Evolutionary conservation across 441 rosid species (phyloP), one percentile per base, ranked within the genome.

Genomic region (Gossypium laxum): DNA sequence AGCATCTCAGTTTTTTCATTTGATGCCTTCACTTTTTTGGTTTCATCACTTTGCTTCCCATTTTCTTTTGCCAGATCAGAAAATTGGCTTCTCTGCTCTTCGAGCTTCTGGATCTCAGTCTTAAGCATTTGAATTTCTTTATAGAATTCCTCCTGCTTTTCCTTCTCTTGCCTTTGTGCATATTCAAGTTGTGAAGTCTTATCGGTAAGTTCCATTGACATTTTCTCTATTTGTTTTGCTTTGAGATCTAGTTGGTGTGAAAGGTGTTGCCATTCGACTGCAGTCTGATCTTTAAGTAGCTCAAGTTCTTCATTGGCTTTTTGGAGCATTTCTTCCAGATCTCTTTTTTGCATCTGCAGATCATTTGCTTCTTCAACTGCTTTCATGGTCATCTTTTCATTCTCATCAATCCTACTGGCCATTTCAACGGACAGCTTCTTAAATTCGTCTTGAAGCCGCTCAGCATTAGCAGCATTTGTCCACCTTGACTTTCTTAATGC

Each of bases 401-500:
- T 83, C 75, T 86, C 89, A 43, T 85, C 86, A 30, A 88, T 70
- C 75, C 85, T 85, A 5, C 84, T 65, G 11, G 81, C 82, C 90
- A 86, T 88, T 71, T 86, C 92, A 69, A 74, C 74, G n/a, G 90
- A 84, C 64, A 85, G 84, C 81, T 79, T 85, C 71, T 80, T 83
- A 76, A 87, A 80, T 77, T 86, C 87, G n/a, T 86, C 88, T 71
- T 88, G 92, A 72, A 86, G 90, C 65, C 81, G 71, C 82, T 88
- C 92, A n/a, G 86, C 92, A 63, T 86, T 71, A 26, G 77, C 79
- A 12, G 87, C 82, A 54, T 86, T 88, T 28, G 82, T 85, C 89
- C 83, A 85, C 71, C 88, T 85, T 3, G 85, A 80, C 41, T 81
- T 82, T 79, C 85, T 81, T 76, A 83, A 74, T 59, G 80, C 79